Base-by-base conservation (phyloP, 306 rosid genomes). In the Alnus rubra region DNA sequence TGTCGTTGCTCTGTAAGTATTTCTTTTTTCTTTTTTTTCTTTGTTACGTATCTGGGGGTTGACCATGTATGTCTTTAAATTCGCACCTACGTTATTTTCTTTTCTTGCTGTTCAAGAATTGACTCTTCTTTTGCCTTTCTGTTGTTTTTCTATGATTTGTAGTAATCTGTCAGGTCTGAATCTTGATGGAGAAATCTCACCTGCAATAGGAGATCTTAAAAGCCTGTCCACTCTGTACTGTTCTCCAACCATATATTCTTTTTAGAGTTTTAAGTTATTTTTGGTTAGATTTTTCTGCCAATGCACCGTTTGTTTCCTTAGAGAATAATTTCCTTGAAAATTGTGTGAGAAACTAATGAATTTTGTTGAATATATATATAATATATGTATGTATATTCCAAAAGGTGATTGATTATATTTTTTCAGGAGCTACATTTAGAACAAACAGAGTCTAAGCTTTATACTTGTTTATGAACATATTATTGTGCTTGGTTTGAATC, bases 141-240 rank as follows among this genome's bases (percentile, higher is more conserved):
- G 13, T 45, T 63, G 39, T 14, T 71, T 62, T 60, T 42, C 35
- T 78, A 53, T 85, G 45, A 23, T 84, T 69, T 80, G 79, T 86
- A 96, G 99, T 74, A 96, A 96, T 82, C 92, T 96, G 48, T 90
- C 99, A 0, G 89, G 97, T 30, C 82, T 93, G 52, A 96, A 90
- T 86, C 97, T 96, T 73, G 96, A 87, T 37, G 99, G 99, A 1
- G 98, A 96, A 87, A 89, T 96, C 77, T 93, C 99, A 68, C 93
- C 98, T 58, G 89, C 96, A 23, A 79, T 96, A 7, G 99, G 99
- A 33, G 82, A 68, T 28, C 97, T 96, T n/a, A 83, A 90, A 78
- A 79, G 88, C 86, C 89, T 93, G 83, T 87, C 88, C 73, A 81
- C 90, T 33, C 80, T 96, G 99, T 96, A 89, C 59, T 15, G 52